A percentile compares a stretch with the other conserved stretches of the same genome.
These are phyloP conservation scores for Acrocalymma vagum DNA, from an alignment of 2,329 filamentous ascomycete species.

Conservation along the genomic window DNA sequence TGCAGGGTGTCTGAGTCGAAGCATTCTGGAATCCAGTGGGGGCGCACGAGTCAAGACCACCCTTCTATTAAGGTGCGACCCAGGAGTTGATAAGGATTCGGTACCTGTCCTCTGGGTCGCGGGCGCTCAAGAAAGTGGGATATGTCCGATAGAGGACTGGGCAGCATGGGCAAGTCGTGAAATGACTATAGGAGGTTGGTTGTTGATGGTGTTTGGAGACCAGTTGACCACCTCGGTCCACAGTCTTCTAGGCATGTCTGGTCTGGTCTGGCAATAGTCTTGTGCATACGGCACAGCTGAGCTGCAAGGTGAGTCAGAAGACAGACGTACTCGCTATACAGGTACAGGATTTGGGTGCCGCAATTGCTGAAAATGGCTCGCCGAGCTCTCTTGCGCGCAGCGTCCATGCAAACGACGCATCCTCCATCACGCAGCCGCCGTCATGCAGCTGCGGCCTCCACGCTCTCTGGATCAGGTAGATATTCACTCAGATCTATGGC, in stretches of 20 bases:
- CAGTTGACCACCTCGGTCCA: not conserved
- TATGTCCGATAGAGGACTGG: too few species aligned
- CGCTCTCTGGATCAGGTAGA: too few species aligned
- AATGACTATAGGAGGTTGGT: too few species aligned
- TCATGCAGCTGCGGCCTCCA: too few species aligned
- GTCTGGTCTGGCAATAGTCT: conserved; percentile 4
- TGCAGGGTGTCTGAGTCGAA: too few species aligned
- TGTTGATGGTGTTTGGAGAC: conserved; percentile 1
- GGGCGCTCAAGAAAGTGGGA: too few species aligned
- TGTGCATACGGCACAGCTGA: conserved; percentile 5
- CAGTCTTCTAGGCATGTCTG: too few species aligned
- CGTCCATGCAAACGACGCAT: conserved; percentile 2
- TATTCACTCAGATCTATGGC: too few species aligned
- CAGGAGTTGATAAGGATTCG: conserved; percentile 8
- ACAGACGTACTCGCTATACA: not conserved
- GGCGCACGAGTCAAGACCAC: conserved; percentile 9
- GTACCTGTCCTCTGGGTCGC: conserved; percentile 12
- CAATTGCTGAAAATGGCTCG: not conserved
- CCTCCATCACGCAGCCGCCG: conserved; percentile 5
- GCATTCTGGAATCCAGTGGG: not conserved
- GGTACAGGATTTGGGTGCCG: not conserved
- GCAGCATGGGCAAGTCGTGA: too few species aligned
- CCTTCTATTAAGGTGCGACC: conserved; percentile 1
- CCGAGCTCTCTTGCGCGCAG: conserved; percentile 4
- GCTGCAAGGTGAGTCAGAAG: conserved; percentile 3